Conservation (phyloP, 495 filamentous ascomycete genomes). For the Daldinia grandis region DNA sequence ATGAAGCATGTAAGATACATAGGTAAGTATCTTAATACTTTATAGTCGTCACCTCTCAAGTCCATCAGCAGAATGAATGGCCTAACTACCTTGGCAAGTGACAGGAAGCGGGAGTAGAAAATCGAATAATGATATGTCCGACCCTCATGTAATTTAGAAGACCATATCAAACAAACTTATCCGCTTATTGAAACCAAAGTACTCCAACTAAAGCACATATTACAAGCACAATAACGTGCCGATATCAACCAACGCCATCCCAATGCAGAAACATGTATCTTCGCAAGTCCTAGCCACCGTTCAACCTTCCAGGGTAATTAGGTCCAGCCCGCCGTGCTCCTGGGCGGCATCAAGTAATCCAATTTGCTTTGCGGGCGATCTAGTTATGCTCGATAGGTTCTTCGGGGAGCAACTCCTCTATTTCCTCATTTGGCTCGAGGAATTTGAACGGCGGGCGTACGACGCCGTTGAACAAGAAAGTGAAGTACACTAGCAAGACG, state of each 20-base stretch:
- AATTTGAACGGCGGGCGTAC: slow-evolving; percentile 75
- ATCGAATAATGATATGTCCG: neutral
- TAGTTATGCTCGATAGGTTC: slow-evolving; percentile 82
- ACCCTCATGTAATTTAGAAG: neutral
- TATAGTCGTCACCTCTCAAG: no score
- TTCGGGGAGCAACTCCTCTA: slow-evolving; percentile 80
- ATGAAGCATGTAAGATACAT: no score
- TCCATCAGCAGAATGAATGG: no score
- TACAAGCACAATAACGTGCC: slow-evolving; percentile 2
- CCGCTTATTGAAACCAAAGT: neutral
- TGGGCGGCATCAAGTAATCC: slow-evolving; percentile 1
- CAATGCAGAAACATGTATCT: slow-evolving; percentile 32
- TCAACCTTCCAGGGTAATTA: neutral
- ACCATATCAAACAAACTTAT: slow-evolving; percentile 7
- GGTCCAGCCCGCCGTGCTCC: neutral
- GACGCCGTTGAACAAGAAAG: slow-evolving; percentile 95
- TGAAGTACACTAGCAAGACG: slow-evolving; percentile 90
- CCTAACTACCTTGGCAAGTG: no score
- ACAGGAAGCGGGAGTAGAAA: neutral
- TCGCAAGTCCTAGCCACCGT: neutral
- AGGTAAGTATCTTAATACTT: no score
- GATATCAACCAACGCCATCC: slow-evolving; percentile 31
- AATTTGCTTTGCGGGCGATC: neutral
- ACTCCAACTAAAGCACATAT: slow-evolving; percentile 10
- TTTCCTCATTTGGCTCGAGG: slow-evolving; percentile 61